Evolutionary conservation across 2,329 filamentous ascomycete genomes (phyloP).

Genomic region (Botrytis pseudocinerea): DNA sequence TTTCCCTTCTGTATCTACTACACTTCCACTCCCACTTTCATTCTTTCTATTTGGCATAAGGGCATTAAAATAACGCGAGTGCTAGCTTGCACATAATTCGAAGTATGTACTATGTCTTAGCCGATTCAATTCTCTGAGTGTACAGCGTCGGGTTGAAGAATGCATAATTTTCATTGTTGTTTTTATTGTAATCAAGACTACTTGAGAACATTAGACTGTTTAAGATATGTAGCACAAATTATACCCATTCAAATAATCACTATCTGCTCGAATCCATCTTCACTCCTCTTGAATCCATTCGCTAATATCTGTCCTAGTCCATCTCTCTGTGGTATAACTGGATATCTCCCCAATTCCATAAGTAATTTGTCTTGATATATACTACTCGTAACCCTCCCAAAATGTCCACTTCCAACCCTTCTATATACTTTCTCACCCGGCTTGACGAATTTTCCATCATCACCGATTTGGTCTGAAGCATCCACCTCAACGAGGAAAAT

Average conservation of each 20-base stretch:
- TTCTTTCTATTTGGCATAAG: fast-evolving
- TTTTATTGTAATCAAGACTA: neutral
- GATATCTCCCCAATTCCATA: neutral
- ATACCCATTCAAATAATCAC: neutral
- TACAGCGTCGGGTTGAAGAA: neutral
- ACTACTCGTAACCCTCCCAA: neutral
- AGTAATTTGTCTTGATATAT: neutral
- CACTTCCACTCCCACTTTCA: neutral
- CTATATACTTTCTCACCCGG: neutral
- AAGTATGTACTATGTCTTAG: neutral
- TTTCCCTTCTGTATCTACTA: neutral
- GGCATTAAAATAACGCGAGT: neutral
- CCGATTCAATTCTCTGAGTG: neutral
- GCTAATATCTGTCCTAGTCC: neutral
- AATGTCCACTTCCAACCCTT: neutral
- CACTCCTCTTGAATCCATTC: neutral
- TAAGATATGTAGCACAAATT: neutral
- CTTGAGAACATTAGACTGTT: neutral
- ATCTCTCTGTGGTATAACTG: neutral
- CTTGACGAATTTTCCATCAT: neutral
- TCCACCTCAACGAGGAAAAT: neutral
- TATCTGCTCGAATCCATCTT: neutral
- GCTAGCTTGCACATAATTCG: neutral
- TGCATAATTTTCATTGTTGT: neutral
- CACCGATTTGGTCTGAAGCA: neutral